Conservation (phyloP, 2,329 filamentous ascomycete genomes). For the Verticillium longisporum region DNA sequence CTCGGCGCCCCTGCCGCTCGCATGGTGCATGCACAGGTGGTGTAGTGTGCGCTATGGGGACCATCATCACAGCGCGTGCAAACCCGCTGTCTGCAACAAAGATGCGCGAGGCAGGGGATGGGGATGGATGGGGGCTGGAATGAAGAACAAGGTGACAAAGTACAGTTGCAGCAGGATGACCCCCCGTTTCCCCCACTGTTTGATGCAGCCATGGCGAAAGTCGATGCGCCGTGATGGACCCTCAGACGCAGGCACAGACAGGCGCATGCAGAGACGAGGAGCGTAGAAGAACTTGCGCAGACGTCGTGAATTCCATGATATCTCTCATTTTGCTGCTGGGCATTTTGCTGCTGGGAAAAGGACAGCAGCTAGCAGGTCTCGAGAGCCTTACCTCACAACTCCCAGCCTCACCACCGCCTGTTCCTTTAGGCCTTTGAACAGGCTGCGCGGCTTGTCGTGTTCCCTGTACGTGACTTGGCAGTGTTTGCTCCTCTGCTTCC, state of each 20-base stretch:
- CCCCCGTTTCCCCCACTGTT: background rate
- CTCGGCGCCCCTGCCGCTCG: background rate
- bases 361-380: background rate
- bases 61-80: no score
- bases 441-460: background rate
- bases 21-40: background rate
- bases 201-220: background rate
- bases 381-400: background rate
- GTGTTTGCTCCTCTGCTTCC: background rate
- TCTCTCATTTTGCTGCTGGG: background rate
- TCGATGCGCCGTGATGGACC: background rate
- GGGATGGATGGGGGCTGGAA: background rate
- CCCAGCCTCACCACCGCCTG: background rate
- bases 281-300: no score
- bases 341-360: background rate
- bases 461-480: background rate
- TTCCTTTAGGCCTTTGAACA: no score
- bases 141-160: background rate
- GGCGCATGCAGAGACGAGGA: background rate
- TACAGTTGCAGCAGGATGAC: background rate
- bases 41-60: background rate
- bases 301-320: background rate
- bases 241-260: background rate
- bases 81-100: background rate
- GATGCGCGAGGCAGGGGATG: background rate